Percentiles rank a stretch among this genome's conserved stretches.
phyloP scores from a whole-genome alignment of 805 yeast species.

The Metschnikowia henanensis region DNA sequence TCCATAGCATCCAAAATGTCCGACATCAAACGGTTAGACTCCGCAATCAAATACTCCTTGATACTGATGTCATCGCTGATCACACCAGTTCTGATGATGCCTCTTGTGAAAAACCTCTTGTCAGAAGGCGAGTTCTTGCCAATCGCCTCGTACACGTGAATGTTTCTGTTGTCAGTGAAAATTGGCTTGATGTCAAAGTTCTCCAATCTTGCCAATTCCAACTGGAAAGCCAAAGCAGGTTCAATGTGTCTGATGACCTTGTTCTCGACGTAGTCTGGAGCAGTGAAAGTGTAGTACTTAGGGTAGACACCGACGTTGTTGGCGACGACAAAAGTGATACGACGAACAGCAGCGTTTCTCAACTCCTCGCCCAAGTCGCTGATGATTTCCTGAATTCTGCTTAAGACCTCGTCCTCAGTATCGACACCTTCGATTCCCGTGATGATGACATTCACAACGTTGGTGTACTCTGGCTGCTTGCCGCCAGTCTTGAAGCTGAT shows the following conservation, averaged over 20 bases:
- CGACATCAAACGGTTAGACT: constrained; percentile 93
- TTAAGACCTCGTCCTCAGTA: constrained; percentile 66
- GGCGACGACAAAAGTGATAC: constrained; percentile 90
- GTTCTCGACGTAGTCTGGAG: constrained; percentile 83
- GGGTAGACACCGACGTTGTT: constrained; percentile 86
- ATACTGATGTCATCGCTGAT: constrained; percentile 91
- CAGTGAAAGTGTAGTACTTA: constrained; percentile 92
- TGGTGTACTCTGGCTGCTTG: constrained; percentile 50
- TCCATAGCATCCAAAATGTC: constrained; percentile 95
- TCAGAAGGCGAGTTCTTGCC: constrained; percentile 94
- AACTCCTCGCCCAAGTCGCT: constrained; percentile 72
- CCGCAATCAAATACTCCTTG: constrained; percentile 92
- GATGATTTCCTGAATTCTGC: constrained; percentile 61
- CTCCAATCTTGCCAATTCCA: constrained; percentile 90
- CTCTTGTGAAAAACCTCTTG: constrained; percentile 95
- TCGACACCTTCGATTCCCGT: constrained; percentile 71
- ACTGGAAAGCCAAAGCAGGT: constrained; percentile 97
- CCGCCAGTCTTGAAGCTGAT: constrained; percentile 35
- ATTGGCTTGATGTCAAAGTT: constrained; percentile 95
- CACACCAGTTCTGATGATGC: constrained; percentile 94
- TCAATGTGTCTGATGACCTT: constrained; percentile 95
- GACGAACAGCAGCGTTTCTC: constrained; percentile 73
- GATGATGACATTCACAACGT: constrained; percentile 82
- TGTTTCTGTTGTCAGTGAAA: constrained; percentile 94
- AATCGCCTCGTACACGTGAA: constrained; percentile 95